Evolutionary conservation across 1,284 basidiomycete species (phyloP).

Genomic region (Cryptococcus sp.): DNA sequence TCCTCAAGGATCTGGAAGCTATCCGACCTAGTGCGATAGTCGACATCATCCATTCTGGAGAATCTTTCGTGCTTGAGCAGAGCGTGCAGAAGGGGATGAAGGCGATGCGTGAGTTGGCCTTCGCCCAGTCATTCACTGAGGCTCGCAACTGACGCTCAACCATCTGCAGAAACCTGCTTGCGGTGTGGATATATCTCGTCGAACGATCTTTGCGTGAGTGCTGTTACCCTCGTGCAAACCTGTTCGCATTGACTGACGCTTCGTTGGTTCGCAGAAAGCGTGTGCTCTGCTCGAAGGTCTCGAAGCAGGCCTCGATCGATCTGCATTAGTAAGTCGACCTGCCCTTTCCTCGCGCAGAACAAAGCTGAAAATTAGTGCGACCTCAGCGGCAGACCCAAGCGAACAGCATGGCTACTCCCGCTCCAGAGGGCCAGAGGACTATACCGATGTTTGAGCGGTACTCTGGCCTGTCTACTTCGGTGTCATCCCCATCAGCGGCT

Average conservation of each 20-base stretch:
- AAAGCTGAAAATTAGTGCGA: conserved; percentile 1
- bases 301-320: conserved; percentile 71
- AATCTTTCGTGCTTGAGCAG: conserved; percentile 78
- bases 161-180: conserved; percentile 71
- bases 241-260: conserved; percentile 2
- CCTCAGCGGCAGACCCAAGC: conserved; percentile 39
- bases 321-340: conserved; percentile 59
- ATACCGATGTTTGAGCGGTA: conserved; percentile 52
- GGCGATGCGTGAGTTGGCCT: conserved; percentile 65
- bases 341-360: neutral
- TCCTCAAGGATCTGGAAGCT: conserved; percentile 93
- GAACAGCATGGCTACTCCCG: conserved; percentile 14
- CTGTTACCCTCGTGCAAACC: neutral
- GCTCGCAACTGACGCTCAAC: conserved; percentile 13
- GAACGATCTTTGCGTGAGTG: conserved; percentile 71
- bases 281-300: conserved; percentile 86
- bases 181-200: conserved; percentile 92
- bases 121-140: neutral
- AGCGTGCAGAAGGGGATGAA: conserved; percentile 76
- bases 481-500: conserved; percentile 3
- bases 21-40: conserved; percentile 92
- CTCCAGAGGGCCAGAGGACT: conserved; percentile 45
- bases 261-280: conserved; percentile 62
- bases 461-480: conserved; percentile 15
- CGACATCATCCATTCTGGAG: conserved; percentile 96